A percentile compares a stretch with the other conserved stretches of the same genome.
These are phyloP conservation scores for Typha latifolia DNA, from an alignment of 176 grass and related monocot species.

Conservation along the genomic window DNA sequence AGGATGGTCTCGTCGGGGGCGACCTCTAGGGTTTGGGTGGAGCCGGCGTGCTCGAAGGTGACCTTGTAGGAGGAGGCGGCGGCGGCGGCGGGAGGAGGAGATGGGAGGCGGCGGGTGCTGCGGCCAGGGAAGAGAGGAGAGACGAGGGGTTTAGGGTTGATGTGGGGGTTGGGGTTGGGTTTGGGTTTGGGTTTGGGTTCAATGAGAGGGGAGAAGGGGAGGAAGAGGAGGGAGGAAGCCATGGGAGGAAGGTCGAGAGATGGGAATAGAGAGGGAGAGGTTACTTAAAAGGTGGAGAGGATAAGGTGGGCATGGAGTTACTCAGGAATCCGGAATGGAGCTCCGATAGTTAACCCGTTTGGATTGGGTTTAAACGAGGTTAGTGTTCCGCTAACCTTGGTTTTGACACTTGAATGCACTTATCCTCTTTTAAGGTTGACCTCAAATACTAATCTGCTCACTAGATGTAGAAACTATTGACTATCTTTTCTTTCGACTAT, in stretches of 20 bases:
- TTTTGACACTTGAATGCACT: too few relatives aligned
- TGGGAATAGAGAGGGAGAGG: background rate
- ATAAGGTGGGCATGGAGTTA: background rate
- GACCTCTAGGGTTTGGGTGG: constrained; percentile 56
- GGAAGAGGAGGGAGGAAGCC: constrained; percentile 2
- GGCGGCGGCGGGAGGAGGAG: background rate
- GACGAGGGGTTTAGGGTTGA: constrained; percentile 2
- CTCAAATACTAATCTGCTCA: too few relatives aligned
- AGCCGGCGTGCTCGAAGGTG: constrained; percentile 77
- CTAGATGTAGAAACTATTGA: too few relatives aligned
- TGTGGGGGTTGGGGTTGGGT: background rate
- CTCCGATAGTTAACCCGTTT: too few relatives aligned
- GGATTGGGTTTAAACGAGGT: too few relatives aligned
- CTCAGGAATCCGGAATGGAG: too few relatives aligned
- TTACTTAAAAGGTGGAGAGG: background rate
- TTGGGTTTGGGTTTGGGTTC: too few relatives aligned
- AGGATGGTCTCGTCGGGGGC: constrained; percentile 76
- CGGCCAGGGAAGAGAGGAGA: constrained; percentile 1
- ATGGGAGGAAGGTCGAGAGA: background rate
- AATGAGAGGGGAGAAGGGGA: background rate
- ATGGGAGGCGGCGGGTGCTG: background rate
- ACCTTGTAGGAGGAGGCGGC: constrained; percentile 45
- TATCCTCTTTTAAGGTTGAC: too few relatives aligned
- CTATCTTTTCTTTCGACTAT: too few relatives aligned
- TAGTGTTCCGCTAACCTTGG: too few relatives aligned